Conservation (phyloP, 768 basidiomycete species). For the Phanerochaete sordida region DNA sequence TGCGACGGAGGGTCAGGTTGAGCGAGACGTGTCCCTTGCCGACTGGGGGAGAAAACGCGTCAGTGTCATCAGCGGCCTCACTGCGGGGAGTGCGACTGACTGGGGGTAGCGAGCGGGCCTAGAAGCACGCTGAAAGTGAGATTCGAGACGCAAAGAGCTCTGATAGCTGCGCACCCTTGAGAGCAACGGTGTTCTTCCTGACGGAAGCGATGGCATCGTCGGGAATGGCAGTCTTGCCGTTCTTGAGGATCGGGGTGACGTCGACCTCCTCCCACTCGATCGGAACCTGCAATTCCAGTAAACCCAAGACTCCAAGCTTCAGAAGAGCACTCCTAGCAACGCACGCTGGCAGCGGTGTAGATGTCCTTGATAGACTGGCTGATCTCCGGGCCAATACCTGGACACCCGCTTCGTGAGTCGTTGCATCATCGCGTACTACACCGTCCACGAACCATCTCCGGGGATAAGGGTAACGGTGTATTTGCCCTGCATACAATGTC, state of each 20-base stretch:
- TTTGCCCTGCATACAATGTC: slow-evolving; percentile 66
- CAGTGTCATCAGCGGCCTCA: slow-evolving; percentile 5
- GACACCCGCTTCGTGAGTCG: slow-evolving; percentile 16
- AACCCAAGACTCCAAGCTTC: not conserved
- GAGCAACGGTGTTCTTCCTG: slow-evolving; percentile 94
- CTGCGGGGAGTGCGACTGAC: slow-evolving; percentile 44
- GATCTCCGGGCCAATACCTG: slow-evolving; percentile 99
- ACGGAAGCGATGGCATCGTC: slow-evolving; percentile 87
- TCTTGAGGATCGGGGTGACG: slow-evolving; percentile 90
- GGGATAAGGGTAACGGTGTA: slow-evolving; percentile 96
- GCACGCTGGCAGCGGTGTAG: slow-evolving; percentile 82
- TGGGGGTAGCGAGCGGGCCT: slow-evolving; percentile 97
- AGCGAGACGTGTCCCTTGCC: slow-evolving; percentile 99
- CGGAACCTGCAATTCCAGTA: slow-evolving; percentile 64
- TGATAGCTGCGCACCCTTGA: slow-evolving; percentile 72
- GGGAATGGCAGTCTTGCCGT: slow-evolving; percentile 96
- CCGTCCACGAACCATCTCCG: slow-evolving; percentile 72
- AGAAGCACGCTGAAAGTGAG: not conserved
- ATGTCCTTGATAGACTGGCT: slow-evolving; percentile 94
- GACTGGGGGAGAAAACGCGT: slow-evolving; percentile 47
- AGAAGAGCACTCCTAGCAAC: slow-evolving; percentile 8
- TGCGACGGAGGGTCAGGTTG: slow-evolving; percentile 94
- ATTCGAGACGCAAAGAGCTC: not conserved
- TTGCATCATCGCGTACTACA: slow-evolving; percentile 7
- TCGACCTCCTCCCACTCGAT: slow-evolving; percentile 99